These are phyloP conservation scores for Dactylonectria estremocensis DNA, from an alignment of 2,329 filamentous ascomycete species.

Conservation along the genomic window DNA sequence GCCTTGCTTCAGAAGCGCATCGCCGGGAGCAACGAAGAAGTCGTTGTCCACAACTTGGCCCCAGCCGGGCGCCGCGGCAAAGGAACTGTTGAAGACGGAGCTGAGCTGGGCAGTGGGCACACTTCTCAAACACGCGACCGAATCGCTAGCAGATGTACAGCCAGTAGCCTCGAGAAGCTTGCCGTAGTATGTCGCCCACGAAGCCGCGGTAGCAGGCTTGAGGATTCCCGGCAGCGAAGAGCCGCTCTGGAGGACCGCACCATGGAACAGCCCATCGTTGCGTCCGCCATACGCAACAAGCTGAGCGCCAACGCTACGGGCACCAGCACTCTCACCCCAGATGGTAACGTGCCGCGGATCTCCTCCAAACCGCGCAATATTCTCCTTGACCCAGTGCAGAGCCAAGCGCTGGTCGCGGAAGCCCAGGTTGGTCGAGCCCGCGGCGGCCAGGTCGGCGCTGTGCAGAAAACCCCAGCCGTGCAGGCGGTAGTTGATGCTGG, in stretches of 20 bases:
- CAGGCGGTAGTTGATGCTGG: constrained; percentile 19
- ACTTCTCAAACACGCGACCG: constrained; percentile 18
- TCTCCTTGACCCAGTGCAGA: constrained; percentile 10
- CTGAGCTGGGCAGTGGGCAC: constrained; percentile 20
- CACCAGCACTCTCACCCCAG: constrained; percentile 3
- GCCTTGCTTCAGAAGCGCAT: constrained; percentile 18
- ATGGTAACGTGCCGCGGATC: constrained; percentile 9
- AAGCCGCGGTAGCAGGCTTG: neutral
- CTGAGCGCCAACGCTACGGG: constrained; percentile 14
- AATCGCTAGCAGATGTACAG: constrained; percentile 11
- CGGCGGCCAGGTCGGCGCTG: neutral
- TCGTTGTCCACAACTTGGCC: constrained; percentile 33
- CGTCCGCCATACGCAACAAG: constrained; percentile 34
- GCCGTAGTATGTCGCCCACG: constrained; percentile 15
- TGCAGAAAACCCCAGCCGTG: constrained; percentile 6
- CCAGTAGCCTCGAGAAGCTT: constrained; percentile 16
- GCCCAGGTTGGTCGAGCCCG: neutral
- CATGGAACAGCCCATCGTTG: constrained; percentile 31
- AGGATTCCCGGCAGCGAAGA: constrained; percentile 3
- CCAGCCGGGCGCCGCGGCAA: constrained; percentile 8
- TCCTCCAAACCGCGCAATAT: constrained; percentile 11
- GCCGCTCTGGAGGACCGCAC: constrained; percentile 32
- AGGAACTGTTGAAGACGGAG: constrained; percentile 24
- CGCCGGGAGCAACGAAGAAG: constrained; percentile 23
- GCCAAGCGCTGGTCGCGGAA: constrained; percentile 6